Evolutionary conservation across 73 alveolate genomes (phyloP), one percentile per base, ranked within the genome.

Genomic region (Paramecium octaurelia): DNA sequence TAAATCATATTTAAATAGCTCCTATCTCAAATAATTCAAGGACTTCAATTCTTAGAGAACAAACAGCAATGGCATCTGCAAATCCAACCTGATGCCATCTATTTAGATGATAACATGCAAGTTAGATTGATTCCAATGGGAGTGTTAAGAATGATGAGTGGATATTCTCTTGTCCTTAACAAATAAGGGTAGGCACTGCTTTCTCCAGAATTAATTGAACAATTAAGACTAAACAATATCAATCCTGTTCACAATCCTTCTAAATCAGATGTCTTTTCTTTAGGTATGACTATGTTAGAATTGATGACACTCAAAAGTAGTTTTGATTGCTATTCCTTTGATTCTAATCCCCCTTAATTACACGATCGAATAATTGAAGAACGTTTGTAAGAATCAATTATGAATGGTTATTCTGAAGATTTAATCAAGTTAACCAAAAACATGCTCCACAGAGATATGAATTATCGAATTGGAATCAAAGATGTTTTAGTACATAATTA

Each of bases 261-360:
- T 12, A 80, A 80, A 24, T 80, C 91, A 10, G 91, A 80, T 24
- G 24, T 80, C 23, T 80, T 43, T 43, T 40, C 91, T 44, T 48
- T 80, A 44, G 91, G 91, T 11, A 80, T 80, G 91, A 80, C 91
- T 9, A 7, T 80, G 16, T 43, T 80, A 27, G 91, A 80, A 27
- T 18, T 42, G 3, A 80, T 48, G 70, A 80, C 91, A 8, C 46
- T 80, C 4, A 48, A 46, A 46, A 80, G 75, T 43, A 80, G 91
- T 80, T 80, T 80, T 27, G 70, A 80, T 40, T 46, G 46, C 14
- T 80, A 80, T 46, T 24, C 46, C 6, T 80, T 80, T 6, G 23
- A 46, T 38, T 14, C 35, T 4, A 44, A 42, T 43, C 48, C 48
- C 12, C 70, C 70, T 80, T 24, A 80, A 24, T 40, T 80, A 7